phyloP scores from a whole-genome alignment of 1,284 basidiomycete genomes.

The Apiotrichum laibachii region DNA sequence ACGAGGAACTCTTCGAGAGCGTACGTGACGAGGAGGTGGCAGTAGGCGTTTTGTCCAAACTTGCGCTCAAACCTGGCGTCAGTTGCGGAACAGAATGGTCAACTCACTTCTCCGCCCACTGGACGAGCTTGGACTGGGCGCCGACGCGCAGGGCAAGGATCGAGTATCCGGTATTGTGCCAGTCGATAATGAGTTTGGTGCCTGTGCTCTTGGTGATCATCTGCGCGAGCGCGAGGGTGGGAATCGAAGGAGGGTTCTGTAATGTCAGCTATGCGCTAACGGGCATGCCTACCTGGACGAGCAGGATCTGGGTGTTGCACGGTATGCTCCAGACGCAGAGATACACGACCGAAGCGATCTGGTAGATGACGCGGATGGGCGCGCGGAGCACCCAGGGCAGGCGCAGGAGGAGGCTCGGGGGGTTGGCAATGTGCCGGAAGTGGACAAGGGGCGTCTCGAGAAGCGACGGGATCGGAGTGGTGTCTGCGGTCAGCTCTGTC shows the following conservation, averaged over 20 bases:
- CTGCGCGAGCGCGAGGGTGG: slow-evolving; percentile 83
- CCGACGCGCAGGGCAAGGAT: slow-evolving; percentile 84
- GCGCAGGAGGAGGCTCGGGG: slow-evolving; percentile 61
- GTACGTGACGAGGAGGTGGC: slow-evolving; percentile 89
- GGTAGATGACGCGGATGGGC: slow-evolving; percentile 74
- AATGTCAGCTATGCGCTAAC: slow-evolving; percentile 2
- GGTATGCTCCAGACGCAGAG: slow-evolving; percentile 60
- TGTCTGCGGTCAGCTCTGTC: slow-evolving; percentile 56
- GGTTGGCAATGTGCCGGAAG: slow-evolving; percentile 65
- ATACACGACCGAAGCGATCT: slow-evolving; percentile 63
- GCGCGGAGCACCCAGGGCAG: slow-evolving; percentile 68
- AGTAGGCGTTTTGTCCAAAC: slow-evolving; percentile 77
- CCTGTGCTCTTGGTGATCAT: slow-evolving; percentile 65
- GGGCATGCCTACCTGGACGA: slow-evolving; percentile 85
- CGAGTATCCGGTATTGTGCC: slow-evolving; percentile 97
- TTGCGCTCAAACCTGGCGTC: slow-evolving; percentile 68
- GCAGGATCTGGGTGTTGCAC: slow-evolving; percentile 73
- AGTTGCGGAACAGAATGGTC: background rate
- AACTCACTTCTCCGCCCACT: slow-evolving; percentile 66
- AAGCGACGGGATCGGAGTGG: slow-evolving; percentile 68
- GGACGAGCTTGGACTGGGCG: slow-evolving; percentile 64
- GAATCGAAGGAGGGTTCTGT: slow-evolving; percentile 95
- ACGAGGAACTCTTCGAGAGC: slow-evolving; percentile 76
- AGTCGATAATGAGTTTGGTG: slow-evolving; percentile 90
- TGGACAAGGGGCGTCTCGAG: slow-evolving; percentile 63